Evolutionary conservation across 2,329 filamentous ascomycete species (phyloP).

Genomic region (Drechslera avenae): DNA sequence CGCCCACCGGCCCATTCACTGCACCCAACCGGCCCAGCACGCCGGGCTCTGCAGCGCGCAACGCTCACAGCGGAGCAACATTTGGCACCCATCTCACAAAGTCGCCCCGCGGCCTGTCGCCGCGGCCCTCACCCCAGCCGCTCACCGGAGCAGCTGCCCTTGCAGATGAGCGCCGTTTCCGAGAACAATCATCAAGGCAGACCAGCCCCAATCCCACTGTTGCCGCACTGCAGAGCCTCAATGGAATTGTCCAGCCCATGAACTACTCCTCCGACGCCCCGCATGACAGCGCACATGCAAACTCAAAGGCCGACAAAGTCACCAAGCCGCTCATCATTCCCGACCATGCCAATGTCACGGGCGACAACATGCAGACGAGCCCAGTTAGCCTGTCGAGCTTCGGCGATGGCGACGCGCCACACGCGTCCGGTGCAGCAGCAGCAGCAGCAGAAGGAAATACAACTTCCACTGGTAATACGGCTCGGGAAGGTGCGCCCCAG

Average conservation of each 20-base stretch:
- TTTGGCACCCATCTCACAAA: conserved; percentile 50
- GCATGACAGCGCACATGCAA: conserved; percentile 52
- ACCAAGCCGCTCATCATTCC: conserved; percentile 58
- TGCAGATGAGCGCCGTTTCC: conserved; percentile 54
- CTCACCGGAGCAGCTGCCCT: conserved; percentile 57
- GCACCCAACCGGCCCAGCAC: conserved; percentile 49
- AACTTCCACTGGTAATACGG: conserved; percentile 51
- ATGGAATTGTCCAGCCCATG: conserved; percentile 44
- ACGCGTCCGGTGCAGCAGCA: conserved; percentile 54
- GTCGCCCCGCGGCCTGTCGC: conserved; percentile 50
- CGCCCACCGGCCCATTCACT: conserved; percentile 48
- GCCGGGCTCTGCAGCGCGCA: conserved; percentile 42
- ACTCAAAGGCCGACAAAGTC: conserved; percentile 55
- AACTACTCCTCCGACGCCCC: conserved; percentile 49
- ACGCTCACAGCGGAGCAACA: conserved; percentile 35
- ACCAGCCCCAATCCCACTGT: conserved; percentile 57
- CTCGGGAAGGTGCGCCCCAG: conserved; percentile 47
- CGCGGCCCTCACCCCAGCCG: conserved; percentile 48
- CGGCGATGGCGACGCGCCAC: conserved; percentile 57
- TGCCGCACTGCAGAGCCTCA: conserved; percentile 52
- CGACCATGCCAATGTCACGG: conserved; percentile 46
- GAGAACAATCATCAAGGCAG: conserved; percentile 50
- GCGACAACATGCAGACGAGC: conserved; percentile 57
- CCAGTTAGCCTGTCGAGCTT: conserved; percentile 61
- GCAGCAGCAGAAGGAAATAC: conserved; percentile 58